Evolutionary conservation across 371 early-diverging fungal genomes (phyloP).

Genomic region (Lichtheimia ornata): DNA sequence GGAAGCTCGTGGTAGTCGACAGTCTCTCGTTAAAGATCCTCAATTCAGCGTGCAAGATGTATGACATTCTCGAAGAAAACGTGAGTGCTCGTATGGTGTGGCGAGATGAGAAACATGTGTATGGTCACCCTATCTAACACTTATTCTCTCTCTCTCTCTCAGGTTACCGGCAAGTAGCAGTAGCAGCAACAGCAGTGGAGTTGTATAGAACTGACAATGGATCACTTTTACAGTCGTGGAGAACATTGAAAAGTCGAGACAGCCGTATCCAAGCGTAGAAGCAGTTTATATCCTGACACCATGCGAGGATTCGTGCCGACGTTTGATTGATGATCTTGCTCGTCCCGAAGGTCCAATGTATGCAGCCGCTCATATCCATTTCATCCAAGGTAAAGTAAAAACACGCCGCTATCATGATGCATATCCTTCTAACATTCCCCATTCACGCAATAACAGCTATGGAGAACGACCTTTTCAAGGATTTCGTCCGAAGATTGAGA

Average conservation of each 20-base stretch:
- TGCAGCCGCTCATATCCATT: constrained; percentile 79
- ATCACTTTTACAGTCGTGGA: constrained; percentile 47
- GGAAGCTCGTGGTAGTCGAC: constrained; percentile 94
- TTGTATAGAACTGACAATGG: not conserved
- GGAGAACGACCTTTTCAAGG: constrained; percentile 69
- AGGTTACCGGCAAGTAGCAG: constrained; percentile 20
- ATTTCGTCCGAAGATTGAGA: constrained; percentile 51
- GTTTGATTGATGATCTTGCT: constrained; percentile 83
- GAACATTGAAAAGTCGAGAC: constrained; percentile 77
- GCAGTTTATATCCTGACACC: constrained; percentile 92
- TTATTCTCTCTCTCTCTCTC: not conserved
- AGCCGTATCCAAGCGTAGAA: constrained; percentile 84
- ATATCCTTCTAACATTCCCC: not conserved
- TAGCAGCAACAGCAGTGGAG: not conserved
- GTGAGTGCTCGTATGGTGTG: constrained; percentile 61
- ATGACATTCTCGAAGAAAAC: constrained; percentile 92
- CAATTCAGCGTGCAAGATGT: constrained; percentile 87
- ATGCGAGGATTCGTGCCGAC: constrained; percentile 70
- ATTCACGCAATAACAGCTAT: constrained; percentile 16
- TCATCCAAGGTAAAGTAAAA: constrained; percentile 65
- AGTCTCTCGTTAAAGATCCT: constrained; percentile 80
- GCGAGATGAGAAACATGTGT: not conserved
- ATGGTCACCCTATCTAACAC: not conserved
- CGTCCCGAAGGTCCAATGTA: constrained; percentile 62
- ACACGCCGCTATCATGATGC: not conserved